A percentile compares a stretch with the other conserved stretches of the same genome.
These are phyloP conservation scores for Aspergillus avenaceus DNA, from an alignment of 495 filamentous ascomycete genomes.

Conservation along the genomic window DNA sequence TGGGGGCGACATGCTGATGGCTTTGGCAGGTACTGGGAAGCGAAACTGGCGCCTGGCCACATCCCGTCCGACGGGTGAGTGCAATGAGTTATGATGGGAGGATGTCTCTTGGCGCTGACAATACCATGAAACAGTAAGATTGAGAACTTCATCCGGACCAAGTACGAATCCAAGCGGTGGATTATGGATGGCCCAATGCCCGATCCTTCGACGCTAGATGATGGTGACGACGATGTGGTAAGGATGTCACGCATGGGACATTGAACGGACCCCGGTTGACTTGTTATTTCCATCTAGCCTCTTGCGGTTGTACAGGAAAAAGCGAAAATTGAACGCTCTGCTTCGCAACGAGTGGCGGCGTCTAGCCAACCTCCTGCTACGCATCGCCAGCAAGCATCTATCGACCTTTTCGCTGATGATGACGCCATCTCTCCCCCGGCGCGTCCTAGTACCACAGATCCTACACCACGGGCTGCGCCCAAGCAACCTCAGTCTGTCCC, in stretches of 20 bases:
- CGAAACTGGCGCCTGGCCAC: constrained; percentile 85
- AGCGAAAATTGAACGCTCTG: constrained; percentile 60
- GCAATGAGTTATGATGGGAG: constrained; percentile 1
- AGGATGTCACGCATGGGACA: constrained; percentile 13
- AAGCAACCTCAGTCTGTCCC: constrained; percentile 54
- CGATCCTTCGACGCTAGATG: constrained; percentile 81
- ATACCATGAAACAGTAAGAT: constrained; percentile 61
- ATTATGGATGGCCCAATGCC: constrained; percentile 95
- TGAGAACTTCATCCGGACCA: constrained; percentile 98
- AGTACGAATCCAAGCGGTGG: constrained; percentile 98
- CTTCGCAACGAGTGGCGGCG: constrained; percentile 45
- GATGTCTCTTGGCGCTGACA: constrained; percentile 13
- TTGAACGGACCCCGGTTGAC: constrained; percentile 17
- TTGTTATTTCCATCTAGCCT: constrained; percentile 45
- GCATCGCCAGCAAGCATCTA: constrained; percentile 38
- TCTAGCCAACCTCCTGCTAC: constrained; percentile 39
- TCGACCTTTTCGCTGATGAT: constrained; percentile 64
- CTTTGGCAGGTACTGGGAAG: constrained; percentile 77
- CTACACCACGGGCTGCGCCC: constrained; percentile 43
- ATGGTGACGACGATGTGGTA: constrained; percentile 77
- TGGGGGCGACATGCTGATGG: constrained; percentile 12
- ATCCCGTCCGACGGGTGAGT: constrained; percentile 88
- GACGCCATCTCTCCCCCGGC: constrained; percentile 58
- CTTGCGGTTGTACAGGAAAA: constrained; percentile 71
- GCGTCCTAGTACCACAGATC: constrained; percentile 64